Base-by-base conservation (phyloP, 192 early-diverging fungal species). In the Coemansia reversa region DNA sequence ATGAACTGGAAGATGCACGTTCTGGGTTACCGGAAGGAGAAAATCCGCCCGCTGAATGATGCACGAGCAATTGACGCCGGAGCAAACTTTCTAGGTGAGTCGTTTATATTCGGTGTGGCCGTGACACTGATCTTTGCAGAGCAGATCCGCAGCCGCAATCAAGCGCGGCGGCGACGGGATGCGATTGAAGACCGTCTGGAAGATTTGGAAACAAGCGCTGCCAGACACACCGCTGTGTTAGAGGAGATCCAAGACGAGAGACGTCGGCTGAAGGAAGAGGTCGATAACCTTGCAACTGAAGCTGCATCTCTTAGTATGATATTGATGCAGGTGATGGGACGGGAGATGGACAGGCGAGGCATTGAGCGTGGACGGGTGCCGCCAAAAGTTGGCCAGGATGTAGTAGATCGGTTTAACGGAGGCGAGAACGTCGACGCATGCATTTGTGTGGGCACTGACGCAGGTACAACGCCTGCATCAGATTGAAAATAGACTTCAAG, bases 1-100 rank as follows among this genome's bases (percentile, higher is more conserved):
- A 92, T 92, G 88, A 89, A 86, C 51, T 83, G 89, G 66, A 91
- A 91, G 69, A 91, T 92, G 89, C 84, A 84, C 54, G 86, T 92
- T 32, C 73, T 92, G n/a, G 88, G 89, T 18, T 90, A 91, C 68
- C 86, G 86, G 55, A 81, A 84, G 48, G 91, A 91, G 58, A 76
- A 83, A 48, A 90, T 92, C 55, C 85, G 91, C 30, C 91, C 91
- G 30, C 70, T 92, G 53, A 92, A 90, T 66, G 89, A 92, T 54
- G 83, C 86, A 19, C 89, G 88, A 50, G 91, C 91, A 20, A 74
- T 92, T n/a, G 91, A 92, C 54, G 85, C 84, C 14, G 91, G 91
- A 7, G 91, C 91, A 24, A 91, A 92, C 72, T 92, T 92, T 63
- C 58, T 92, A 23, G 85, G 89, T 51, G 91, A 92, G 54, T 76